A percentile compares a stretch with the other conserved stretches of the same genome.
These are phyloP conservation scores for Gypsophila paniculata DNA, from an alignment of 179 eudicot species.

Conservation along the genomic window DNA sequence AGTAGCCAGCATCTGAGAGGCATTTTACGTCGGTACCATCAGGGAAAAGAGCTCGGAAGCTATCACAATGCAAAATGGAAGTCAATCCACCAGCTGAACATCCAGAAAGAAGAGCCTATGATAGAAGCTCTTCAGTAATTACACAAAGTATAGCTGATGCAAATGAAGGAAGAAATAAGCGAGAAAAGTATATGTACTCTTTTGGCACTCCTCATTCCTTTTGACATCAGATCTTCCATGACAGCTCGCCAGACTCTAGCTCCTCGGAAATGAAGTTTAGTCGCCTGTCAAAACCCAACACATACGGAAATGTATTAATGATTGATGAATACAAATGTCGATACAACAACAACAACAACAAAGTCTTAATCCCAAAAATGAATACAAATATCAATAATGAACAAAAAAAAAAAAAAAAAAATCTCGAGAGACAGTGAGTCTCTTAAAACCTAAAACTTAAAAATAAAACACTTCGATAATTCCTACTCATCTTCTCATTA, in stretches of 20 bases:
- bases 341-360: no score
- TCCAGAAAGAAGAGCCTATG: conserved; percentile 82
- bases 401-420: no score
- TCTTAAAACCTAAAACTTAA: no score
- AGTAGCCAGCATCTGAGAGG: conserved; percentile 90
- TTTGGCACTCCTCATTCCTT: conserved; percentile 76
- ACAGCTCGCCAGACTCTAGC: conserved; percentile 72
- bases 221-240: conserved; percentile 70
- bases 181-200: conserved; percentile 44
- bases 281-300: conserved; percentile 36
- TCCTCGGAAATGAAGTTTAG: conserved; percentile 77
- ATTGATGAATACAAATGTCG: background rate
- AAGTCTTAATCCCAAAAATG: no score
- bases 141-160: background rate
- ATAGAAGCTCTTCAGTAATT: conserved; percentile 32
- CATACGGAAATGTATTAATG: background rate
- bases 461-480: no score
- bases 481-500: no score
- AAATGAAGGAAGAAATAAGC: background rate
- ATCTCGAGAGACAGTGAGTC: no score
- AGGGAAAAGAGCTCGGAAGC: conserved; percentile 69
- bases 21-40: conserved; percentile 63
- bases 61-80: conserved; percentile 86
- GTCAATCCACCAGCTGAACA: conserved; percentile 98
- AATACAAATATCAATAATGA: no score